Conservation (phyloP, 1,284 basidiomycete genomes). For the Ustilago cynodontis region DNA sequence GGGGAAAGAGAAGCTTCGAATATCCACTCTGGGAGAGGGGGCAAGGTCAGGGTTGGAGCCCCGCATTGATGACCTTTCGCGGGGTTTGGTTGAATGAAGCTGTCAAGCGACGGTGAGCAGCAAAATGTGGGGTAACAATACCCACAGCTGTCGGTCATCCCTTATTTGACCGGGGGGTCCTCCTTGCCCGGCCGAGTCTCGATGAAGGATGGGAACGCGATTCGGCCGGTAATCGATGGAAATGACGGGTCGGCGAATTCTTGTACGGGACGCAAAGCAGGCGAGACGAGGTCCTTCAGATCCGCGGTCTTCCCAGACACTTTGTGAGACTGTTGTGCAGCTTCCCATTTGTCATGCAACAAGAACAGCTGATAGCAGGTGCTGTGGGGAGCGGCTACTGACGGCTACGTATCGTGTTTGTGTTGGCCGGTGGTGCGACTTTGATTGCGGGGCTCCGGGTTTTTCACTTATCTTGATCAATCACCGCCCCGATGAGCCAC, state of each 20-base stretch:
- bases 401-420: background rate
- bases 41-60: background rate
- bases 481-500: too few species aligned
- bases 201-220: background rate
- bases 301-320: too few species aligned
- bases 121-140: slow-evolving; percentile 3
- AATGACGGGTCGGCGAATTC: slow-evolving; percentile 33
- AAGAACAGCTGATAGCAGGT: too few species aligned
- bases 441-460: background rate
- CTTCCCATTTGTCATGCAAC: too few species aligned
- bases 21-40: background rate
- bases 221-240: slow-evolving; percentile 32
- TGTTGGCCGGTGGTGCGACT: background rate
- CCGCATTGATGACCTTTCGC: background rate
- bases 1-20: too few species aligned
- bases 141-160: background rate
- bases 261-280: background rate
- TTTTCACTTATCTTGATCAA: background rate
- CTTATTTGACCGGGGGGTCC: background rate
- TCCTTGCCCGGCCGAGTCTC: slow-evolving; percentile 24
- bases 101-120: background rate
- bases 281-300: slow-evolving; percentile 11
- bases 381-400: too few species aligned
- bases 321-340: too few species aligned
- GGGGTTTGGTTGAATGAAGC: background rate